These are phyloP conservation scores for Adansonia rubrostipa DNA, from an alignment of 441 rosid genomes.

Conservation along the genomic window DNA sequence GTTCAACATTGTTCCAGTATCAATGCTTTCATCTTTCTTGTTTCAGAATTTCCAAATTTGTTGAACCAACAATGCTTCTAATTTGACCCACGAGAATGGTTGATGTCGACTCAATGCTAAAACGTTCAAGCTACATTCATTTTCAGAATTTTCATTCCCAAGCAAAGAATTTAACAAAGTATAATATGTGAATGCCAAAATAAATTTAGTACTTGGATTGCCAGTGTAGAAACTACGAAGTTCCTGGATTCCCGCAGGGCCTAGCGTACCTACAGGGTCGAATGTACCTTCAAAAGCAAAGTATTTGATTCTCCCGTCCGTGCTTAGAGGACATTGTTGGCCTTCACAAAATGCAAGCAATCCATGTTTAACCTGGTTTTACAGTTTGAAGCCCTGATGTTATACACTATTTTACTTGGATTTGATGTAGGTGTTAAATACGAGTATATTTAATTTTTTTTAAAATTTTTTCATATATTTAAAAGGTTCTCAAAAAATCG, in stretches of 20 bases:
- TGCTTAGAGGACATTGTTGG: neutral
- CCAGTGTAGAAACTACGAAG: conserved; percentile 23
- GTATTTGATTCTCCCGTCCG: neutral
- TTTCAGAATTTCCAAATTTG: neutral
- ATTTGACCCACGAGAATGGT: neutral
- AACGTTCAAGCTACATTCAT: neutral
- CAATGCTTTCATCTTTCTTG: neutral
- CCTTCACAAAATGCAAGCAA: neutral
- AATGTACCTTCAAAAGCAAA: conserved; percentile 56
- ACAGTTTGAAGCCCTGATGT: conserved; percentile 86
- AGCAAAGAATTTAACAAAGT: neutral
- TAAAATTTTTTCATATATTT: no score
- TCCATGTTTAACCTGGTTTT: conserved; percentile 63
- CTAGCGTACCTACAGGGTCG: conserved; percentile 68
- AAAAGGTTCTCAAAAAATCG: no score
- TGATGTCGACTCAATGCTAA: no score
- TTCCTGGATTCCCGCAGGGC: conserved; percentile 5
- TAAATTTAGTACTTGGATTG: no score
- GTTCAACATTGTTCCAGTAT: no score
- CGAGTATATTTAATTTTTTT: no score
- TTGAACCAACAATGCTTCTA: no score
- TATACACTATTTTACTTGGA: conserved; percentile 2
- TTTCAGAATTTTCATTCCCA: neutral
- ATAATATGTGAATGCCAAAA: neutral
- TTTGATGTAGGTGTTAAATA: no score